Evolutionary conservation across 2,329 filamentous ascomycete species (phyloP), one percentile per base, ranked within the genome.

Genomic region (Trichoderma sp.): DNA sequence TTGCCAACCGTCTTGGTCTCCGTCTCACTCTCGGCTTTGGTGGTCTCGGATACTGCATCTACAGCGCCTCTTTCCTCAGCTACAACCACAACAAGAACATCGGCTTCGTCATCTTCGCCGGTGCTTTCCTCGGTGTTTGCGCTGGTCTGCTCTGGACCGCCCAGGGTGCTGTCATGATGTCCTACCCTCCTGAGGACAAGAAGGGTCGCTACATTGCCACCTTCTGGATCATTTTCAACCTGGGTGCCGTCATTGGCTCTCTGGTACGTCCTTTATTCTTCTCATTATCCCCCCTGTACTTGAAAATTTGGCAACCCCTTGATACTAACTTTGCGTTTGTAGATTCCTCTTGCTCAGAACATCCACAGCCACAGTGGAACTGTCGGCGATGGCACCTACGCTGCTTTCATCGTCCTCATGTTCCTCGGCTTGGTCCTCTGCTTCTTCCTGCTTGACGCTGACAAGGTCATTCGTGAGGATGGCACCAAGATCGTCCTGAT

Each of bases 191-290:
- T 23, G 95, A 97, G 82, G 81, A 88, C 39, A 88, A 89, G 74
- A 97, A 97, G 85, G 95, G 95, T 58, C 90, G 91, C 72, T 97
- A 94, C 81, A 97, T 97, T 80, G 92, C 92, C 73, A 91, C 90
- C 84, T 97, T 97, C 83, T 97, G 95, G 95, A 90, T 94, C 80
- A 97, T 98, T 78, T 98, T 97, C 87, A 97, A 97, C 82, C 82
- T 95, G 72, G 95, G 95, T 76, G 94, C 91, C 77, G 94, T 97
- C 73, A 93, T 98, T 80, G 95, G 95, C 73, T 90, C 91, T 77
- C 82, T 91, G 76, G 83, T 86, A 78, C 39, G 66, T 61, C 4
- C 76, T 83, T 79, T 17, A 28, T n/a, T n/a, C n/a, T n/a, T n/a
- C n/a, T 32, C 32, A 23, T 30, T 64, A 12, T 3, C 47, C 11